Evolutionary conservation across 2,329 filamentous ascomycete genomes (phyloP), one percentile per base, ranked within the genome.

Genomic region (Dendryphion nanum): DNA sequence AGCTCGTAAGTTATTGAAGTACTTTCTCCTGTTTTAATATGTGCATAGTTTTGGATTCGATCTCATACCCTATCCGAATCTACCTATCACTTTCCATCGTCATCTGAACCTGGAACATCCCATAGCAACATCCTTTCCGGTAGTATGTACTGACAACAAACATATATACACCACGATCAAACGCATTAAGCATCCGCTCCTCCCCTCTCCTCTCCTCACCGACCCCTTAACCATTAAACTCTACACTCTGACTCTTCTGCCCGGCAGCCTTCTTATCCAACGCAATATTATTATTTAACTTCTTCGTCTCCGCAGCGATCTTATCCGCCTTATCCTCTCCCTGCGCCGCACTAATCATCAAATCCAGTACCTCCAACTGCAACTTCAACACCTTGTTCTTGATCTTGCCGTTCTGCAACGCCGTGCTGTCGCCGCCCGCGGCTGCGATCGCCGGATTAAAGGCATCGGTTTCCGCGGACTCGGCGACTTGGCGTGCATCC

Each of bases 351-450:
- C 74, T 54, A 41, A 77, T 73, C 61, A 73, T 62, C 33, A 77
- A 58, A n/a, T 60, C 65, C 38, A 75, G 46, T 1, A 75, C 68
- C 59, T 76, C 68, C 13, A 76, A 67, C 56, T 72, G 63, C 33
- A 78, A 61, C 66, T 78, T 78, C 35, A 78, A 61, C 29, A 78
- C 74, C 68, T 77, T 77, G 64, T 77, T 78, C 68, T 77, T 76
- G 54, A 72, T 77, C 66, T 77, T 77, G 48, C 75, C 74, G 36
- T 66, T 66, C 56, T 73, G 66, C 17, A 78, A 65, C 7, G 72
- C 71, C 28, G 64, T 71, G 1, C 63, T 67, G 1, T 61, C 59
- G 20, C 56, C 61, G 31, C 53, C 53, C 0, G 73, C 62, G 10
- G 73, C 73, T 2, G 66, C 67, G 44, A 75, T 72, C 38, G 73